Evolutionary conservation across 345 rosid genomes (phyloP).

Genomic region (Hibiscus syriacus): DNA sequence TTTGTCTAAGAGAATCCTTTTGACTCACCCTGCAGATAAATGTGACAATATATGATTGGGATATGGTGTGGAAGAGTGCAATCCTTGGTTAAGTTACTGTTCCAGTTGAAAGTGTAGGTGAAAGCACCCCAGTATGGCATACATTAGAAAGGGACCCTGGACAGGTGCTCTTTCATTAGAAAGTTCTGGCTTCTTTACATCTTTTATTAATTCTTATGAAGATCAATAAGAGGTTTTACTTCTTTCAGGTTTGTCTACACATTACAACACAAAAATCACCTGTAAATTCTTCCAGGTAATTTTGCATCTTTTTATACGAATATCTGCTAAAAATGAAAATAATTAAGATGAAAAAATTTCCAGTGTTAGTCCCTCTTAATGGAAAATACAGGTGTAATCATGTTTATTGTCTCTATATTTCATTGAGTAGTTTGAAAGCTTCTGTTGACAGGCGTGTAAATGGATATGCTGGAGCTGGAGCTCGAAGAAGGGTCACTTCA

Average conservation of each 20-base stretch:
- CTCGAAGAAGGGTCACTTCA: conserved; percentile 57
- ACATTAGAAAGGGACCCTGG: conserved; percentile 87
- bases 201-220: conserved; percentile 5
- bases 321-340: neutral
- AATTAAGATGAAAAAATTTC: neutral
- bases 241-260: conserved; percentile 81
- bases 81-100: conserved; percentile 89
- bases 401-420: neutral
- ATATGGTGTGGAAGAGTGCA: conserved; percentile 97
- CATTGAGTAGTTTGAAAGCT: conserved; percentile 14
- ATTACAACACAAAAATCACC: conserved; percentile 61
- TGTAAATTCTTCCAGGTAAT: conserved; percentile 60
- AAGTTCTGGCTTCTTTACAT: conserved; percentile 8
- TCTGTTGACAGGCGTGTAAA: conserved; percentile 40
- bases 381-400: neutral
- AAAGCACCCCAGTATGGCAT: conserved; percentile 83
- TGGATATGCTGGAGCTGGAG: conserved; percentile 84
- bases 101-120: conserved; percentile 78
- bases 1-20: neutral
- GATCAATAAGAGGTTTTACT: conserved; percentile 16
- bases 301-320: neutral
- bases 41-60: conserved; percentile 98
- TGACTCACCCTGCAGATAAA: conserved; percentile 47
- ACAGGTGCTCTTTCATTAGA: conserved; percentile 45
- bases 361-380: neutral